These are phyloP conservation scores for Crithidia acanthocephali DNA, from an alignment of 208 protist genomes.

Conservation along the genomic window DNA sequence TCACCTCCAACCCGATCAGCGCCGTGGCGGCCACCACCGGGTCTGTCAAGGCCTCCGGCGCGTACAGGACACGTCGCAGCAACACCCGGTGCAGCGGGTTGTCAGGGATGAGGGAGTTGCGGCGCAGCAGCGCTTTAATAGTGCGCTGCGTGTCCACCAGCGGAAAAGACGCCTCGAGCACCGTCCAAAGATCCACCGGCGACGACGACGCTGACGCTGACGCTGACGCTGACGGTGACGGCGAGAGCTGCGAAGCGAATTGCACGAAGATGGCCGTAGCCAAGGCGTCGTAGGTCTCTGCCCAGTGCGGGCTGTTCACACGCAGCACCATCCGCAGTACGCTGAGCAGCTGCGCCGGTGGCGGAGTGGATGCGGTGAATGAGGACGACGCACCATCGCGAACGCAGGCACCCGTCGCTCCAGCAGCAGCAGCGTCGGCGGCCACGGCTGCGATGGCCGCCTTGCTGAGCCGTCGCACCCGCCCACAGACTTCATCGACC, in stretches of 20 bases:
- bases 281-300: constrained; percentile 47
- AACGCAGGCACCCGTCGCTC: too few species aligned
- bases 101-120: constrained; percentile 63
- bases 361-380: background rate
- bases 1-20: constrained; percentile 37
- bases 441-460: background rate
- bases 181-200: background rate
- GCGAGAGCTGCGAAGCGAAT: constrained; percentile 21
- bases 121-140: constrained; percentile 46
- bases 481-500: constrained; percentile 37
- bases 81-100: constrained; percentile 65
- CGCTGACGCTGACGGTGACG: background rate
- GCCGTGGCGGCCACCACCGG: constrained; percentile 29
- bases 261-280: constrained; percentile 37
- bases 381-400: too few species aligned
- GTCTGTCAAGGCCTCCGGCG: constrained; percentile 42
- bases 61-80: constrained; percentile 49
- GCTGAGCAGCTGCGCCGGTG: constrained; percentile 15
- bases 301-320: constrained; percentile 59
- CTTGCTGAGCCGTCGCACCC: constrained; percentile 23
- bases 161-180: constrained; percentile 11
- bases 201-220: background rate
- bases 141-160: constrained; percentile 25
- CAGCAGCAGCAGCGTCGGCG: background rate
- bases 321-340: constrained; percentile 33